Conservation (phyloP, 495 filamentous ascomycete species). For the Daldinia childiae region DNA sequence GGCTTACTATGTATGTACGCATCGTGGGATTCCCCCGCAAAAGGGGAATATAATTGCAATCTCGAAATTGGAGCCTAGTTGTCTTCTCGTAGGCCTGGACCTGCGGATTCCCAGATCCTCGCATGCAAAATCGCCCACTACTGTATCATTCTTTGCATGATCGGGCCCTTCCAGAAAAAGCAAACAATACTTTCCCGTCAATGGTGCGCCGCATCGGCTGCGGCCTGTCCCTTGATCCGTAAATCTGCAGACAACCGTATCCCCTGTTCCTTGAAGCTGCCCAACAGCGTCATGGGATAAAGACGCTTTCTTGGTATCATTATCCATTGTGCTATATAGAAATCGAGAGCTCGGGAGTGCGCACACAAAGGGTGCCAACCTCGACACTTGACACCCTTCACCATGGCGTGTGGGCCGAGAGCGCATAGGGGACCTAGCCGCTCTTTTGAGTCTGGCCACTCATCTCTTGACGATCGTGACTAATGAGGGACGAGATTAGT, state of each 20-base stretch:
- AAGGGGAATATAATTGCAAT: slow-evolving; percentile 29
- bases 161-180: slow-evolving; percentile 37
- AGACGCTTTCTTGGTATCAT: slow-evolving; percentile 29
- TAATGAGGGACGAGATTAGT: slow-evolving; percentile 53
- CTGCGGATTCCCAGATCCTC: slow-evolving; percentile 34
- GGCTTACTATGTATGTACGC: slow-evolving; percentile 35
- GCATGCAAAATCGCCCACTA: slow-evolving; percentile 38
- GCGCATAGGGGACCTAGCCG: slow-evolving; percentile 27
- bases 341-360: slow-evolving; percentile 30
- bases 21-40: slow-evolving; percentile 42
- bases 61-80: slow-evolving; percentile 34
- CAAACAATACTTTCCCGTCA: slow-evolving; percentile 43
- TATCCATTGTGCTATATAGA: slow-evolving; percentile 27
- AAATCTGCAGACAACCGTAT: slow-evolving; percentile 47
- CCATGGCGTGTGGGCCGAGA: slow-evolving; percentile 18
- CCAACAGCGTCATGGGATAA: slow-evolving; percentile 45
- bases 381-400: slow-evolving; percentile 21
- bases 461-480: slow-evolving; percentile 96
- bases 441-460: slow-evolving; percentile 46
- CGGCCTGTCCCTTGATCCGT: slow-evolving; percentile 47
- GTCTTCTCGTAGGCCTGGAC: slow-evolving; percentile 30
- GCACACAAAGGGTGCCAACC: slow-evolving; percentile 22
- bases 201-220: slow-evolving; percentile 49
- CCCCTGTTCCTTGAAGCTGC: slow-evolving; percentile 43
- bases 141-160: slow-evolving; percentile 45